These are phyloP conservation scores for Aleurites moluccanus DNA, from an alignment of 441 rosid genomes.

Conservation along the genomic window DNA sequence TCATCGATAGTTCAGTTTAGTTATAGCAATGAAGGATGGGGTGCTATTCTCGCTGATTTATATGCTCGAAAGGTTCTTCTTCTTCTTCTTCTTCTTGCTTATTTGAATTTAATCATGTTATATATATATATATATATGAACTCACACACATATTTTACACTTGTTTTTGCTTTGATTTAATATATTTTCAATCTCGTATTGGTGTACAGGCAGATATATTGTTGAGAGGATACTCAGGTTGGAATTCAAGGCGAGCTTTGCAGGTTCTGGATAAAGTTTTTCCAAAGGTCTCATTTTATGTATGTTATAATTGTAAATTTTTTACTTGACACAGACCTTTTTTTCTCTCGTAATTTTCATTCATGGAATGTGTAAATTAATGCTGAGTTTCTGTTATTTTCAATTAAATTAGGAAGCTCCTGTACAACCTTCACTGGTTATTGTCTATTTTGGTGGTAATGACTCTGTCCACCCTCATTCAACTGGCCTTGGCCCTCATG, in stretches of 20 bases:
- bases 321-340: neutral
- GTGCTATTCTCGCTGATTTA: conserved; percentile 55
- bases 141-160: no score
- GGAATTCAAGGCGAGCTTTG: conserved; percentile 73
- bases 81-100: no score
- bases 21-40: conserved; percentile 61
- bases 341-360: neutral
- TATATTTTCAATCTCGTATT: no score
- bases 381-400: no score
- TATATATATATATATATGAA: no score
- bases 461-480: conserved; percentile 59
- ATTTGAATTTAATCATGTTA: no score
- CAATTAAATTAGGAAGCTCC: conserved; percentile 44
- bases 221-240: conserved; percentile 72
- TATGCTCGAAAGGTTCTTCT: conserved; percentile 69
- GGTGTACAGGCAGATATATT: conserved; percentile 60
- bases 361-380: neutral
- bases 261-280: conserved; percentile 60
- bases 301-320: neutral
- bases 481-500: conserved; percentile 59
- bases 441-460: conserved; percentile 90
- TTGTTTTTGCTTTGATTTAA: no score
- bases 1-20: conserved; percentile 76
- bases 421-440: conserved; percentile 67
- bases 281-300: conserved; percentile 53